phyloP scores from a whole-genome alignment of 1,139 yeast genomes.

The Saccharomycopsis crataegensis region DNA sequence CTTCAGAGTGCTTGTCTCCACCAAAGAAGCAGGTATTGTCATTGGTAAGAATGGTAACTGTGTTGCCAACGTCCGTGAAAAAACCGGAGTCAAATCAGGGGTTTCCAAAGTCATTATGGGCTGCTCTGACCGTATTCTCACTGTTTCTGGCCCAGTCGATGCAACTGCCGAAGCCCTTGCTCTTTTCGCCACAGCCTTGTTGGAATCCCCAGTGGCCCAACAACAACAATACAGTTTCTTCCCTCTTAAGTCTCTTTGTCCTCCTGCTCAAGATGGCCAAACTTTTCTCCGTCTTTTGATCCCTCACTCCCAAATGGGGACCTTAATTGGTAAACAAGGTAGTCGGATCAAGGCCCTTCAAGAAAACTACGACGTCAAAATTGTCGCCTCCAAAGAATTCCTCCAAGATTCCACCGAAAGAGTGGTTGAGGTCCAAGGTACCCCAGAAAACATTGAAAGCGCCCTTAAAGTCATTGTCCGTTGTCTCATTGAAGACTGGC shows the following conservation, averaged over 20 bases:
- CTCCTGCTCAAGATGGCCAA: conserved; percentile 42
- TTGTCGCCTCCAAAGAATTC: conserved; percentile 84
- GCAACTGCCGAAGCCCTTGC: conserved; percentile 68
- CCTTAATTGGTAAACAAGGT: conserved; percentile 84
- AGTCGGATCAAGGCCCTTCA: conserved; percentile 76
- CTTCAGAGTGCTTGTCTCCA: conserved; percentile 65
- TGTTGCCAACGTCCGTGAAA: conserved; percentile 70
- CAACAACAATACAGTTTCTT: conserved; percentile 38
- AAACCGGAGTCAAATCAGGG: conserved; percentile 81
- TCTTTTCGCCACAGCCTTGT: conserved; percentile 60
- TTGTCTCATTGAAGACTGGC: conserved; percentile 69
- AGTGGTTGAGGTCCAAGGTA: conserved; percentile 82
- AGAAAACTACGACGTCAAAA: conserved; percentile 59
- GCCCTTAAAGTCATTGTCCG: conserved; percentile 59
- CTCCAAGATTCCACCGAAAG: conserved; percentile 83
- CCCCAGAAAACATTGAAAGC: conserved; percentile 52
- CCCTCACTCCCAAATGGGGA: conserved; percentile 86
- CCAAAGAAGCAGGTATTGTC: conserved; percentile 86
- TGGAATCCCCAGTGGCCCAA: conserved; percentile 27
- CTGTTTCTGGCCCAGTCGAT: conserved; percentile 73
- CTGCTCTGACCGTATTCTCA: conserved; percentile 75
- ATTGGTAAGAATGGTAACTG: conserved; percentile 84
- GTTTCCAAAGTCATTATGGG: conserved; percentile 79
- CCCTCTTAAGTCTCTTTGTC: conserved; percentile 55
- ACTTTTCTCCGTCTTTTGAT: conserved; percentile 64